Conservation (phyloP, 306 rosid species). For the Betula pendula region DNA sequence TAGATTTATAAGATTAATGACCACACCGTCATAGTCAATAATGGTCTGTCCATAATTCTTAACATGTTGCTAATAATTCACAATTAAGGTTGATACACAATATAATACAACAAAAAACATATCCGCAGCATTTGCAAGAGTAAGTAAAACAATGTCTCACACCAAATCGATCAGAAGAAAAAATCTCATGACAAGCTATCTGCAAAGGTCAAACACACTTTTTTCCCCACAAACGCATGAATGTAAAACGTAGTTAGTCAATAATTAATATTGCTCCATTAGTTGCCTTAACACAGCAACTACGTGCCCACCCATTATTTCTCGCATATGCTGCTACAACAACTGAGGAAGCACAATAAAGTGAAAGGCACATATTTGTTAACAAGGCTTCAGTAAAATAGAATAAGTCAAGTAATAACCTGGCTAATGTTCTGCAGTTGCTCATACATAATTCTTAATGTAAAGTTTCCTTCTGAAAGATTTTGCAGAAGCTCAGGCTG, state of each 20-base stretch:
- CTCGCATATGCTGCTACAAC: background rate
- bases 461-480: slow-evolving; percentile 80
- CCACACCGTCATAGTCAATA: too few relatives aligned
- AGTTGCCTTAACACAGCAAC: slow-evolving; percentile 9
- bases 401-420: slow-evolving; percentile 39
- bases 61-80: too few relatives aligned
- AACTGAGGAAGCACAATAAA: background rate
- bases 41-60: too few relatives aligned
- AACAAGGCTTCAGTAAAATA: slow-evolving; percentile 11
- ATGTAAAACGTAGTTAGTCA: background rate
- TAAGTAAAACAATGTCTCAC: background rate
- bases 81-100: too few relatives aligned
- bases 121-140: background rate
- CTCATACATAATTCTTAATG: slow-evolving; percentile 84
- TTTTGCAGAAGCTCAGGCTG: slow-evolving; percentile 84
- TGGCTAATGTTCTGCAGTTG: slow-evolving; percentile 68
- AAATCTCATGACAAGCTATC: too few relatives aligned
- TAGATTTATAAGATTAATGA: too few relatives aligned
- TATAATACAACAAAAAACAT: too few relatives aligned
- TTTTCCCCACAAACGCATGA: background rate
- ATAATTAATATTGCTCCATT: background rate
- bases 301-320: slow-evolving; percentile 13
- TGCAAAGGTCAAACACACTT: background rate
- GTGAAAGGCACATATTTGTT: background rate
- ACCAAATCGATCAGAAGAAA: background rate